Evolutionary conservation across 805 yeast species (phyloP), one percentile per base, ranked within the genome.

Genomic region (Tetrapisispora taiwanensis): DNA sequence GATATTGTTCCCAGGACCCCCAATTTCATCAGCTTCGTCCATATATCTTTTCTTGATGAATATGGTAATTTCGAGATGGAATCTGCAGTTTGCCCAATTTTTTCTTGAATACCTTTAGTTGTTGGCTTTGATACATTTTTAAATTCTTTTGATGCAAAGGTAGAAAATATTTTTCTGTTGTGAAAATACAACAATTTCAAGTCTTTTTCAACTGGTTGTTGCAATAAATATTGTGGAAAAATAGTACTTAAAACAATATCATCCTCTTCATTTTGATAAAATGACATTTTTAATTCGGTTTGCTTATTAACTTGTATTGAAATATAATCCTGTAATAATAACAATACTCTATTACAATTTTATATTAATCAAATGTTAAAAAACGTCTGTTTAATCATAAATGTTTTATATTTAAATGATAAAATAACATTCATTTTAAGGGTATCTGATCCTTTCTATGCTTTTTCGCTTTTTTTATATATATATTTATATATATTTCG

Each of bases 1-100:
- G 63, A 55, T 8, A 62, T 48, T 4, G 65, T 60, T 8, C 66
- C 66, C 5, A 60, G 42, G 13, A 62, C 63, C 12, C 64, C 64
- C 32, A 60, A 39, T 24, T 48, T 47, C 55, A 55, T 57, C 37
- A 62, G 43, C 41, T 52, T 58, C 17, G 55, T 54, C 66, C 66
- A 62, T 9, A 62, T 54, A 36, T 62, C 63, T 35, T 56, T 62
- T 41, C 56, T 36, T 4, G 30, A 14, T 9, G 39, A 35, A 35
- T 28, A 30, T 3, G 44, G 28, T 17, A 40, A 18, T 13, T 32
- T 33, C 2, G 32, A 18, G n/a, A 46, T 15, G 20, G 26, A 15
- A 4, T 20, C 26, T 24, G 35, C 37, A 2, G 30, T 36, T 8
- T 31, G 36, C 19, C 24, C 30, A 14, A 24, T n/a, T 9, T 24